Evolutionary conservation across 257 asterid species (phyloP).

Genomic region (Lycium ferocissimum): DNA sequence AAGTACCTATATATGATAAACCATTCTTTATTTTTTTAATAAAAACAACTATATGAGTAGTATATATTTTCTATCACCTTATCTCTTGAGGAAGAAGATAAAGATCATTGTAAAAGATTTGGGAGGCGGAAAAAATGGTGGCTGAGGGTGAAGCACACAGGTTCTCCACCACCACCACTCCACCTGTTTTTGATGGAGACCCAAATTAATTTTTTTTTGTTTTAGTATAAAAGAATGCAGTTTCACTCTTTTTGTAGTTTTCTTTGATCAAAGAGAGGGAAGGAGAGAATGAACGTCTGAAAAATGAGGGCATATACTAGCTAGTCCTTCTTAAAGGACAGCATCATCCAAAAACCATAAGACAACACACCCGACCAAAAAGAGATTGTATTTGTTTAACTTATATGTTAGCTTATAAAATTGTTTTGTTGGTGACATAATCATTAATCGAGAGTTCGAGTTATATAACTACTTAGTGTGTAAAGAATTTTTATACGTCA

Average conservation of each 20-base stretch:
- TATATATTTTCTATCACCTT: constrained; percentile 44
- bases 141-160: constrained; percentile 37
- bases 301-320: constrained; percentile 40
- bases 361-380: constrained; percentile 45
- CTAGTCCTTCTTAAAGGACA: constrained; percentile 43
- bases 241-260: constrained; percentile 2
- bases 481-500: too few relatives aligned
- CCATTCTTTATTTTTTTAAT: neutral
- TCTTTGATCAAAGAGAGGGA: neutral
- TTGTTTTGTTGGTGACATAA: constrained; percentile 24
- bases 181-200: constrained; percentile 70
- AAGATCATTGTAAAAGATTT: constrained; percentile 23
- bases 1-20: constrained; percentile 8
- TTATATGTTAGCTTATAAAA: neutral
- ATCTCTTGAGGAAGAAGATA: constrained; percentile 41
- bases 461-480: too few relatives aligned
- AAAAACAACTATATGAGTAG: neutral
- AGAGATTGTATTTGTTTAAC: constrained; percentile 29
- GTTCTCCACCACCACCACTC: constrained; percentile 51
- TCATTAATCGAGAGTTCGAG: neutral
- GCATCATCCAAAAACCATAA: neutral
- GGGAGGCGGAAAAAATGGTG: constrained; percentile 58
- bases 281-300: constrained; percentile 37
- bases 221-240: neutral
- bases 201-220: neutral